Base-by-base conservation (phyloP, 257 asterid genomes). In the Ballota nigra region DNA sequence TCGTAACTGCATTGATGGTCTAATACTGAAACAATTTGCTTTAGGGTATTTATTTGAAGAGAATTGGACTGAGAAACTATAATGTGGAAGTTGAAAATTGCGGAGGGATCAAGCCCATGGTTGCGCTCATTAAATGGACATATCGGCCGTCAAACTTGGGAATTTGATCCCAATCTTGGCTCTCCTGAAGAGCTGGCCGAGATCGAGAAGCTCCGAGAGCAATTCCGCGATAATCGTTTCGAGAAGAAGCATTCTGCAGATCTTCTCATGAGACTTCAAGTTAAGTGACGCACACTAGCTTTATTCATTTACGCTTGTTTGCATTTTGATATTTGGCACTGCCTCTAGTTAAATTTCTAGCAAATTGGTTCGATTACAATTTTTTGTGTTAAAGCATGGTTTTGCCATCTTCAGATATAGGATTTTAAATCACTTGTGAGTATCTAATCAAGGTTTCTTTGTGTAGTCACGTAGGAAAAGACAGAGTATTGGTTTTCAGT, bases 41-140 rank as follows among this genome's bases (percentile, higher is more conserved):
- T n/a, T n/a, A n/a, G n/a, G n/a, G n/a, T n/a, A n/a, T n/a, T n/a
- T n/a, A n/a, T n/a, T n/a, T n/a, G n/a, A 23, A 56, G 55, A 47
- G 34, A 8, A 53, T 53, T 20, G 9, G 43, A 8, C 16, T 13
- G 38, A 68, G 76, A 52, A 64, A 34, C 1, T 12, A 71, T 19
- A 85, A 93, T 93, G 98, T 93, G 98, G 98, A 93, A 91, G 87
- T 78, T 93, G 81, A 93, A 91, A 78, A 20, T 86, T 68, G 92
- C 84, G 0, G 96, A 93, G 76, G 98, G 96, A 75, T 88, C 87
- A 60, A 84, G 80, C 80, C 96, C 98, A 19, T 93, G 98, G 97
- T 70, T 93, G 81, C 88, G 95, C 33, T 82, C 96, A 5, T 22
- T 83, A 28, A 93, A 93, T 70, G 85, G 86, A 22, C 92, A 91